phyloP scores from a whole-genome alignment of 2,329 filamentous ascomycete genomes.

The Graphilbum ipis-grandicollis region DNA sequence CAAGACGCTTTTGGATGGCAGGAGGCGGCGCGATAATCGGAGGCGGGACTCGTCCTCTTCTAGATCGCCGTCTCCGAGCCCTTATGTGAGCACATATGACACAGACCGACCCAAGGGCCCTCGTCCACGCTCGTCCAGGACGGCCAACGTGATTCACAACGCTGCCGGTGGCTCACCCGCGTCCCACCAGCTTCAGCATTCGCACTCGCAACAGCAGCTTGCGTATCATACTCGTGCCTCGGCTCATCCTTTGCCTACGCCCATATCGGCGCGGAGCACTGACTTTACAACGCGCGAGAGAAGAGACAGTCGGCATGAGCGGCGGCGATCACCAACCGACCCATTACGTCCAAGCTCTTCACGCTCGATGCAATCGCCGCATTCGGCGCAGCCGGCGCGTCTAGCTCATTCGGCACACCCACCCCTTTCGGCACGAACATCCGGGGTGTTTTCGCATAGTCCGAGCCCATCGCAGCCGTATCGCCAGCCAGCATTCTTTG shows the following conservation, averaged over 20 bases:
- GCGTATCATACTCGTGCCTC: constrained; percentile 1
- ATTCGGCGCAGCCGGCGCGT: no score
- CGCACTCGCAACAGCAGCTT: background rate
- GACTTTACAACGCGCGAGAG: background rate
- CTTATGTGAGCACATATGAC: constrained; percentile 2
- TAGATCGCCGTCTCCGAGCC: constrained; percentile 13
- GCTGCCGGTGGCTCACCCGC: background rate
- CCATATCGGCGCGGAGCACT: no score
- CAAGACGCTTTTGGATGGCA: constrained; percentile 1
- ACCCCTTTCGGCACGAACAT: no score
- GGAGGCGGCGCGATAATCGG: constrained; percentile 9
- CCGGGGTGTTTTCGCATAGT: constrained; percentile 2
- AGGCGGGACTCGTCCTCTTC: constrained; percentile 13
- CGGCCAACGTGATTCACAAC: constrained; percentile 13
- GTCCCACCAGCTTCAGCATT: background rate
- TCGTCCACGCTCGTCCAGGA: constrained; percentile 12
- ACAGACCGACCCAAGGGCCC: constrained; percentile 8
- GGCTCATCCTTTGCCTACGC: constrained; percentile 3
- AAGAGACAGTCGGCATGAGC: constrained; percentile 1
- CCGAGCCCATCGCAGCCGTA: background rate
- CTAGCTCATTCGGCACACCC: no score
- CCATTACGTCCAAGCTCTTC: constrained; percentile 1
- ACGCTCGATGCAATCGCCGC: no score
- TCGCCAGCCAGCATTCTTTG: background rate
- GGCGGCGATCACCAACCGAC: constrained; percentile 3